Percentiles rank a stretch among this genome's conserved stretches.
Conservation (phyloP, 805 yeast genomes). For the Kurtzmaniella cleridarum region DNA sequence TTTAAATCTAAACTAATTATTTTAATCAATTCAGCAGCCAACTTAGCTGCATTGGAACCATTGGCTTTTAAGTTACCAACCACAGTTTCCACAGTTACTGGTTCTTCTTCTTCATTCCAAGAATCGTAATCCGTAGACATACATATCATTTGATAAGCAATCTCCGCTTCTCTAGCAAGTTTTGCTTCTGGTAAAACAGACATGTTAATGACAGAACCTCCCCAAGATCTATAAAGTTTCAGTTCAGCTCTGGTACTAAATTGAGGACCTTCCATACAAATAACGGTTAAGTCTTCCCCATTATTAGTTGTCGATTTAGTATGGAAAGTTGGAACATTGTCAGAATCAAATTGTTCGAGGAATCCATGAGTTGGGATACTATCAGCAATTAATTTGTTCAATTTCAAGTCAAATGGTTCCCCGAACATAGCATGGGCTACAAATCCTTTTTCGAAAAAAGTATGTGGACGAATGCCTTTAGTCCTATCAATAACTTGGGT, state of each 20-base stretch:
- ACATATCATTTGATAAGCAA: conserved; percentile 95
- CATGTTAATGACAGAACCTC: conserved; percentile 96
- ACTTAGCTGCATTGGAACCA: conserved; percentile 73
- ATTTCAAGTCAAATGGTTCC: conserved; percentile 82
- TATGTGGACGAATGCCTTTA: conserved; percentile 85
- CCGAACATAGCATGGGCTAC: conserved; percentile 98
- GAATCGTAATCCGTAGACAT: conserved; percentile 99
- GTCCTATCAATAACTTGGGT: conserved; percentile 96
- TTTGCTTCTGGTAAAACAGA: conserved; percentile 96
- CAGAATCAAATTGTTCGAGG: conserved; percentile 46
- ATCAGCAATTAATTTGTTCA: conserved; percentile 62
- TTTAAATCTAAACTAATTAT: conserved; percentile 58
- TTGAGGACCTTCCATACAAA: conserved; percentile 99
- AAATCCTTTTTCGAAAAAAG: conserved; percentile 86
- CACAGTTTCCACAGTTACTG: conserved; percentile 97
- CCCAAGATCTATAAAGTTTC: conserved; percentile 75
- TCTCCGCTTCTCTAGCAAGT: conserved; percentile 95
- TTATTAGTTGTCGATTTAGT: conserved; percentile 51
- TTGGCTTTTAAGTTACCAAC: conserved; percentile 87
- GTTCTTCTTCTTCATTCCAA: conserved; percentile 93
- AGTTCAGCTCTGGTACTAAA: conserved; percentile 97
- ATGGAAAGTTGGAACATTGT: conserved; percentile 49
- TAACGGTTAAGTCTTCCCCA: conserved; percentile 70
- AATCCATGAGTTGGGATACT: conserved; percentile 38
- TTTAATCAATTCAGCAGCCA: conserved; percentile 67